A percentile compares a stretch with the other conserved stretches of the same genome.
These are phyloP conservation scores for Salvia hispanica DNA, from an alignment of 257 asterid genomes.

Conservation along the genomic window DNA sequence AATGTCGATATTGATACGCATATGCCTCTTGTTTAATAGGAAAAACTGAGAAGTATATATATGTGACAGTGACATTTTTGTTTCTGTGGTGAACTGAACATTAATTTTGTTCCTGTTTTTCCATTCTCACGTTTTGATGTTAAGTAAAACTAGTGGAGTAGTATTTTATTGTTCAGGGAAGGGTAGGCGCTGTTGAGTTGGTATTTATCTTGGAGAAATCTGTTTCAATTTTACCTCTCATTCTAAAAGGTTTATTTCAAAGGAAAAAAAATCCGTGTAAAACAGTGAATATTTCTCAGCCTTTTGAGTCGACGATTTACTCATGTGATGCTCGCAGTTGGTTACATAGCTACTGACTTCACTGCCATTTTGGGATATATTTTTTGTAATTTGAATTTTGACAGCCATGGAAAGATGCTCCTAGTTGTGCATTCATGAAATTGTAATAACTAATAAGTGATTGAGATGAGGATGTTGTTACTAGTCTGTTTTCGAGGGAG, in stretches of 20 bases:
- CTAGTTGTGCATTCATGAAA: background rate
- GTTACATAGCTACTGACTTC: background rate
- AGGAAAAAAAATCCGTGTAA: too few relatives aligned
- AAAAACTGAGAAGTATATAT: background rate
- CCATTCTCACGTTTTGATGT: background rate
- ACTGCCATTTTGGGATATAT: background rate
- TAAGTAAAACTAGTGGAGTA: background rate
- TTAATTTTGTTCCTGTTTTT: background rate
- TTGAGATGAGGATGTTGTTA: background rate
- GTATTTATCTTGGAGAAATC: background rate
- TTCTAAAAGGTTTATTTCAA: background rate
- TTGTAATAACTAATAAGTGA: background rate
- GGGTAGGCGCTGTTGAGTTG: background rate
- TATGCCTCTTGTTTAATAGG: slow-evolving; percentile 15
- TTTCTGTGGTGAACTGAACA: background rate
- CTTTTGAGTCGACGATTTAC: background rate
- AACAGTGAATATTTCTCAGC: background rate
- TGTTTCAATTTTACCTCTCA: background rate
- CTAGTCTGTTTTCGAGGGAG: background rate
- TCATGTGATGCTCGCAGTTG: background rate
- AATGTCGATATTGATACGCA: background rate
- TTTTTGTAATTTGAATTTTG: background rate
- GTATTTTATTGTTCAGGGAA: background rate
- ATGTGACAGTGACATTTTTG: background rate
- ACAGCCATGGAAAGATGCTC: background rate